These are phyloP conservation scores for Ascosphaera acerosa DNA, from an alignment of 2,329 filamentous ascomycete species.

Conservation along the genomic window DNA sequence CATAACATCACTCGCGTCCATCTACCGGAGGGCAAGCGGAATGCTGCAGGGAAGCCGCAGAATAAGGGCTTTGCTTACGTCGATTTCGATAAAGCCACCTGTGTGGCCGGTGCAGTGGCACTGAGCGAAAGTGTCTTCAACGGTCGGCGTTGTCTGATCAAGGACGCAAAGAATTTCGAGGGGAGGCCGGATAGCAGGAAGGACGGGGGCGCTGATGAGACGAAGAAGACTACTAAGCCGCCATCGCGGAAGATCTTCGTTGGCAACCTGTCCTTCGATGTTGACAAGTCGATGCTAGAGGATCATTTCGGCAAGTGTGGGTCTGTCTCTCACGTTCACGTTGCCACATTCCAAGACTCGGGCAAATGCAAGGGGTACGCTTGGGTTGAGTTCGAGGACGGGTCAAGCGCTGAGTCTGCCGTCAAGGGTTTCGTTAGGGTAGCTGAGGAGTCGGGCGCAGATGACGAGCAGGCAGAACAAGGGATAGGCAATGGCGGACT, in stretches of 20 bases:
- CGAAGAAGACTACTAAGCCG: slow-evolving; percentile 16
- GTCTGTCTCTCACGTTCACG: slow-evolving; percentile 52
- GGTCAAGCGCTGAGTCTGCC: slow-evolving; percentile 47
- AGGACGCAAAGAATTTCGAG: slow-evolving; percentile 71
- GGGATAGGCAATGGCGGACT: slow-evolving; percentile 19
- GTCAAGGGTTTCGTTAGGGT: slow-evolving; percentile 62
- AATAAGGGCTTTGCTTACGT: slow-evolving; percentile 96
- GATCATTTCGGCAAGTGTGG: slow-evolving; percentile 72
- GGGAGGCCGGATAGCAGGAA: slow-evolving; percentile 46
- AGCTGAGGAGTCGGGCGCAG: slow-evolving; percentile 20
- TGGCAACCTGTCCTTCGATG: slow-evolving; percentile 65
- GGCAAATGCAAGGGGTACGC: slow-evolving; percentile 97
- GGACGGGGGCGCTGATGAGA: slow-evolving; percentile 18
- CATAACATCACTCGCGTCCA: slow-evolving; percentile 61
- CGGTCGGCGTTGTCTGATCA: slow-evolving; percentile 69
- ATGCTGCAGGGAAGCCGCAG: slow-evolving; percentile 24
- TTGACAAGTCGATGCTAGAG: slow-evolving; percentile 53
- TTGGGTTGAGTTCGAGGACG: slow-evolving; percentile 73
- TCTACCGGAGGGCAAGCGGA: slow-evolving; percentile 37
- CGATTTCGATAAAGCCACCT: slow-evolving; percentile 48
- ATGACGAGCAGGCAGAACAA: slow-evolving; percentile 32
- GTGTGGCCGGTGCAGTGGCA: slow-evolving; percentile 51
- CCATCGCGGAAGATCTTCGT: slow-evolving; percentile 68
- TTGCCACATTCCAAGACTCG: slow-evolving; percentile 87
- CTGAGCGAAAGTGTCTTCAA: slow-evolving; percentile 62